A percentile compares a stretch with the other conserved stretches of the same genome.
phyloP scores from a whole-genome alignment of 441 rosid species.

The Jatropha podagrica region DNA sequence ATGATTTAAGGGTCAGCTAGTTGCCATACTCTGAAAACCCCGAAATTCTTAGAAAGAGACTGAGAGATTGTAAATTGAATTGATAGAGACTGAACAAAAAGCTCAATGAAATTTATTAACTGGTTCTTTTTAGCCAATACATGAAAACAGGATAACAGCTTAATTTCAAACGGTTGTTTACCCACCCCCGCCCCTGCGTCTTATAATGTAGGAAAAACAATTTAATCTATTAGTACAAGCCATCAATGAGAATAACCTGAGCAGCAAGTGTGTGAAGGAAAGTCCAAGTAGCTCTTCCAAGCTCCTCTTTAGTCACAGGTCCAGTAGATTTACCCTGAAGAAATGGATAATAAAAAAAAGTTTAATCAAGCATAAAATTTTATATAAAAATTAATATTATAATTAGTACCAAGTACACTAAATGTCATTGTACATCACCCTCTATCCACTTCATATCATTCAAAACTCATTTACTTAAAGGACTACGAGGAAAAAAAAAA shows the following conservation, averaged over 20 bases:
- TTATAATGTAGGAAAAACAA: background rate
- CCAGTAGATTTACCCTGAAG: conserved; percentile 52
- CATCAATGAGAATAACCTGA: conserved; percentile 48
- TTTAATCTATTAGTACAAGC: background rate
- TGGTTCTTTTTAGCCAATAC: background rate
- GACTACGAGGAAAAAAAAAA: no score
- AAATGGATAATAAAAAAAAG: background rate
- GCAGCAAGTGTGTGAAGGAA: conserved; percentile 95
- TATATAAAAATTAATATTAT: background rate
- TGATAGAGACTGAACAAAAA: background rate
- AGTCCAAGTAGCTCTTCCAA: conserved; percentile 95
- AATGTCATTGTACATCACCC: background rate
- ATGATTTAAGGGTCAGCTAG: background rate
- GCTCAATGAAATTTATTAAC: background rate
- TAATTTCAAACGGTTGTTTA: background rate
- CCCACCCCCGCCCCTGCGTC: background rate
- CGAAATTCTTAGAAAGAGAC: background rate
- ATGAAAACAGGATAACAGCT: background rate
- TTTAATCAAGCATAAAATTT: background rate
- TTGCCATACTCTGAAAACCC: background rate
- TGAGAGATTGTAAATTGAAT: background rate
- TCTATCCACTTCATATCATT: background rate
- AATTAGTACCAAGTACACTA: background rate
- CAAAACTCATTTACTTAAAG: background rate
- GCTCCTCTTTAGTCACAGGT: conserved; percentile 88